Evolutionary conservation across 2,329 filamentous ascomycete species (phyloP).

Genomic region (Escovopsis weberi): DNA sequence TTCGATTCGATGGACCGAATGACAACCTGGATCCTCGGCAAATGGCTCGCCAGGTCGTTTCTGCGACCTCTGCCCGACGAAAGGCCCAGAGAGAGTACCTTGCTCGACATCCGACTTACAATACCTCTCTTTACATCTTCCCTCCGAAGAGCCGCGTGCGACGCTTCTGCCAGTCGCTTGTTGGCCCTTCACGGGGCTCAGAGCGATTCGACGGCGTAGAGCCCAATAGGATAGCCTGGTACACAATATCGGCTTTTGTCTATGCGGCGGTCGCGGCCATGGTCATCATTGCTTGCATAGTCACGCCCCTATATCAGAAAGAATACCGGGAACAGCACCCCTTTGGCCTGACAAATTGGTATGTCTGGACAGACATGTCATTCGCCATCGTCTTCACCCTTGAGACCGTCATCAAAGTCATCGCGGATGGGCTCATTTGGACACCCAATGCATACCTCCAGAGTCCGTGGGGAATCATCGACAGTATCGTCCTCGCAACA

Average conservation of each 20-base stretch:
- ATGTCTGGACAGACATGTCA: slow-evolving; percentile 81
- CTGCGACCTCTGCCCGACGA: slow-evolving; percentile 67
- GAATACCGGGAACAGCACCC: slow-evolving; percentile 55
- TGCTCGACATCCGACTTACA: slow-evolving; percentile 74
- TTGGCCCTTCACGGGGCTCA: slow-evolving; percentile 76
- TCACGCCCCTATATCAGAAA: slow-evolving; percentile 86
- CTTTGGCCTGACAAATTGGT: slow-evolving; percentile 66
- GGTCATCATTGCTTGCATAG: slow-evolving; percentile 91
- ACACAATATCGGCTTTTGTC: slow-evolving; percentile 81
- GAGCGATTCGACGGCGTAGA: slow-evolving; percentile 82
- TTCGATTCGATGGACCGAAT: slow-evolving; percentile 53
- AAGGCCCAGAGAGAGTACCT: slow-evolving; percentile 86
- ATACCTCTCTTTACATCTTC: slow-evolving; percentile 83
- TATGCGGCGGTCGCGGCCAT: slow-evolving; percentile 92
- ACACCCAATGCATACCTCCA: slow-evolving; percentile 95
- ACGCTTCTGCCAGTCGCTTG: slow-evolving; percentile 71
- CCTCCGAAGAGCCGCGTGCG: slow-evolving; percentile 63
- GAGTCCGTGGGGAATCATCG: slow-evolving; percentile 93
- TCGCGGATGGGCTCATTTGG: slow-evolving; percentile 92
- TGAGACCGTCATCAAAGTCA: slow-evolving; percentile 80
- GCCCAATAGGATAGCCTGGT: slow-evolving; percentile 84
- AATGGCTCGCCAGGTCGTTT: slow-evolving; percentile 83
- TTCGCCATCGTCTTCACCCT: slow-evolving; percentile 78
- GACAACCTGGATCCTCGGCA: slow-evolving; percentile 70
- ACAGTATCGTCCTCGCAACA: slow-evolving; percentile 78